These are phyloP conservation scores for Coffea eugenioides DNA, from an alignment of 257 asterid genomes.

Conservation along the genomic window DNA sequence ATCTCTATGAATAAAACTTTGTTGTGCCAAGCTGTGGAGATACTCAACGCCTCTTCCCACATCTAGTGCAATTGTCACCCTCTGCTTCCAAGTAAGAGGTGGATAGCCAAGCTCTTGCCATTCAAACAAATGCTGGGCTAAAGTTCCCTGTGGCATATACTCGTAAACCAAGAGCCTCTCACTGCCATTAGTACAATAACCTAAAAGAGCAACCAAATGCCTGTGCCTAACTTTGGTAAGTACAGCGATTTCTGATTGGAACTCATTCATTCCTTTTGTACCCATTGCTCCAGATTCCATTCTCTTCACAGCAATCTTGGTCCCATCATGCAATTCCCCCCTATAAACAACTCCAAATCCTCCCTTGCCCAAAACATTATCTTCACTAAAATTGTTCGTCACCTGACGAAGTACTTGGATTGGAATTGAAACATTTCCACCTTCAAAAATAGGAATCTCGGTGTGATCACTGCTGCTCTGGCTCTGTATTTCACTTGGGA, in stretches of 20 bases:
- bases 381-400: slow-evolving; percentile 68
- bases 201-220: slow-evolving; percentile 94
- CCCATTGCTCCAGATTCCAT: slow-evolving; percentile 93
- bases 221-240: slow-evolving; percentile 92
- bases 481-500: slow-evolving; percentile 60
- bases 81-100: slow-evolving; percentile 78
- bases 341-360: slow-evolving; percentile 90
- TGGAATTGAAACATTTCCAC: slow-evolving; percentile 72
- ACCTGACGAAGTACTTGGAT: slow-evolving; percentile 82
- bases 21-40: slow-evolving; percentile 93
- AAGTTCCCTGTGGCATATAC: slow-evolving; percentile 92
- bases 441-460: slow-evolving; percentile 65
- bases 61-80: slow-evolving; percentile 84
- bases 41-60: slow-evolving; percentile 96
- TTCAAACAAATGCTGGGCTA: slow-evolving; percentile 84
- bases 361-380: slow-evolving; percentile 76
- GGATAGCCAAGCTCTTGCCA: slow-evolving; percentile 55
- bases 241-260: slow-evolving; percentile 89
- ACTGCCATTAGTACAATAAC: slow-evolving; percentile 73
- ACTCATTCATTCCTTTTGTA: slow-evolving; percentile 85
- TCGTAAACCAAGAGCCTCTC: slow-evolving; percentile 96
- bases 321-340: slow-evolving; percentile 93
- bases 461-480: slow-evolving; percentile 74
- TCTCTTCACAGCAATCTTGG: slow-evolving; percentile 89
- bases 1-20: slow-evolving; percentile 90